Conservation (phyloP, 306 rosid species). For the Oxytropis ochrocephala region DNA sequence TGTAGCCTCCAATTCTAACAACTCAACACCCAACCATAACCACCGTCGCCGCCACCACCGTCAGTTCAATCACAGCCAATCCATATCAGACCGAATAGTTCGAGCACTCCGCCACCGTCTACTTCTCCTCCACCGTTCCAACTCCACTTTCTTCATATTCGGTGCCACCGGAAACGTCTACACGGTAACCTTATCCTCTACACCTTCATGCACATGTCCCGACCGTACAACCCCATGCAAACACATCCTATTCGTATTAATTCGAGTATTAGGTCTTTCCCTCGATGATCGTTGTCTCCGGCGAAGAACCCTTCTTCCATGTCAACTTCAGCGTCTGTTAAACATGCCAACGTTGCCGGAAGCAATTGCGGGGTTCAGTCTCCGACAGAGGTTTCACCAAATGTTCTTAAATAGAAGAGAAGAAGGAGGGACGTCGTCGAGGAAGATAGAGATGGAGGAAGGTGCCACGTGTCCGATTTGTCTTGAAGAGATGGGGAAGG, state of each 20-base stretch:
- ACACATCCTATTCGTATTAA: slow-evolving; percentile 65
- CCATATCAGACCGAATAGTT: slow-evolving; percentile 52
- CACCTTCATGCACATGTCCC: slow-evolving; percentile 81
- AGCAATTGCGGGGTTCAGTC: slow-evolving; percentile 40
- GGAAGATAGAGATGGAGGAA: slow-evolving; percentile 36
- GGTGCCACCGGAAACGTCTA: slow-evolving; percentile 89
- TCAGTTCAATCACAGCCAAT: slow-evolving; percentile 41
- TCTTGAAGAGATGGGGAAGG: slow-evolving; percentile 66
- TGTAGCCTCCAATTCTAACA: slow-evolving; percentile 39
- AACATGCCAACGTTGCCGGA: slow-evolving; percentile 38
- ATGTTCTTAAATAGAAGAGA: slow-evolving; percentile 25
- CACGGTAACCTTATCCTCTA: slow-evolving; percentile 41
- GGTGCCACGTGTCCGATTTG: slow-evolving; percentile 71
- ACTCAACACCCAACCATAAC: not conserved
- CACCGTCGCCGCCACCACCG: slow-evolving; percentile 12
- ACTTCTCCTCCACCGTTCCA: slow-evolving; percentile 68
- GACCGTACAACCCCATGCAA: slow-evolving; percentile 79
- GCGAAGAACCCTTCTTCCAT: slow-evolving; percentile 45
- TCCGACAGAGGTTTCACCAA: slow-evolving; percentile 57
- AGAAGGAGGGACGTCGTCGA: not conserved
- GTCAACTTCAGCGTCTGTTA: slow-evolving; percentile 47
- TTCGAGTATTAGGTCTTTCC: slow-evolving; percentile 58
- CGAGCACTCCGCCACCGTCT: slow-evolving; percentile 76
- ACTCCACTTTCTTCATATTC: slow-evolving; percentile 56
- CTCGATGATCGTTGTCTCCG: slow-evolving; percentile 51